A percentile compares a stretch with the other conserved stretches of the same genome.
phyloP scores from a whole-genome alignment of 768 basidiomycete genomes.

The Mycena amicta region DNA sequence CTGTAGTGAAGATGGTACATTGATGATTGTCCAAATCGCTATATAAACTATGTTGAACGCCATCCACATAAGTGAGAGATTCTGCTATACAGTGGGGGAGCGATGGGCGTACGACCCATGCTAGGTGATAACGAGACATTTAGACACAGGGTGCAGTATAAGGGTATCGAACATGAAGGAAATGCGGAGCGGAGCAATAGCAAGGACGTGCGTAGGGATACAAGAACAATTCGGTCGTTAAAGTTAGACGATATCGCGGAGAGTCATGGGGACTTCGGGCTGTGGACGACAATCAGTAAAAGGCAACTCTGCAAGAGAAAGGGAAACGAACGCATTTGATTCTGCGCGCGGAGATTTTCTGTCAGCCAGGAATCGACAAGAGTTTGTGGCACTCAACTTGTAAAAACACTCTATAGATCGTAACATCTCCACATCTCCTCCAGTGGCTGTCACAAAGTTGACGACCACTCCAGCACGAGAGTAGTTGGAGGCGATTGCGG shows the following conservation, averaged over 20 bases:
- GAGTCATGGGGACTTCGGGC: constrained; percentile 91
- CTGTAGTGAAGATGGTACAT: constrained; percentile 91
- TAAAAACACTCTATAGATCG: constrained; percentile 99
- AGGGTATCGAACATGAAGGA: constrained; percentile 71
- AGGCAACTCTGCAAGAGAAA: neutral
- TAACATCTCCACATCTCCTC: constrained; percentile 98
- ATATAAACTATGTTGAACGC: constrained; percentile 44
- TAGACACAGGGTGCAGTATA: constrained; percentile 51
- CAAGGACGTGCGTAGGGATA: constrained; percentile 74
- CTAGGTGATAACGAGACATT: constrained; percentile 66
- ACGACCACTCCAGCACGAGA: constrained; percentile 89
- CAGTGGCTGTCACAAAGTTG: constrained; percentile 96
- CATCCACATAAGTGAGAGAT: constrained; percentile 45
- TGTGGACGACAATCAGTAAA: constrained; percentile 37
- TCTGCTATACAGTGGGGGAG: constrained; percentile 72
- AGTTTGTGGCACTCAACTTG: constrained; percentile 65
- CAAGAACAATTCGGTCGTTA: constrained; percentile 60
- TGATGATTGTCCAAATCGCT: constrained; percentile 65
- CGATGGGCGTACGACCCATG: constrained; percentile 45
- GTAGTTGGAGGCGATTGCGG: constrained; percentile 85
- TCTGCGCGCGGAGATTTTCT: constrained; percentile 35
- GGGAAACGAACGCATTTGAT: constrained; percentile 81
- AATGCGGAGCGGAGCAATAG: constrained; percentile 49
- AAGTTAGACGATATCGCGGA: constrained; percentile 82
- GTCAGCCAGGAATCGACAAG: constrained; percentile 20